phyloP scores from a whole-genome alignment of 805 yeast genomes.

The Lipomyces japonicus region DNA sequence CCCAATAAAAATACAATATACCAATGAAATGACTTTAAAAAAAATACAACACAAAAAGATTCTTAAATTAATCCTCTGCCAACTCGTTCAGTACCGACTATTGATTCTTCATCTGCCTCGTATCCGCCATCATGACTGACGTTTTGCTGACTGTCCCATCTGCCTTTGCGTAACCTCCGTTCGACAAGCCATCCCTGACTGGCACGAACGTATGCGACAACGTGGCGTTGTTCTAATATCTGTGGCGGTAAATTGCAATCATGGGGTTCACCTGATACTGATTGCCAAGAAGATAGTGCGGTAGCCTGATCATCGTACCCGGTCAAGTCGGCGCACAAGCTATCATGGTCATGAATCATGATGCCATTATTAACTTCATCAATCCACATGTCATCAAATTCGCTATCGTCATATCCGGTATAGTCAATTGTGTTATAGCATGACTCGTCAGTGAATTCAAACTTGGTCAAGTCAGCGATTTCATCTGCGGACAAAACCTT shows the following conservation, averaged over 20 bases:
- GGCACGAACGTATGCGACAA: conserved; percentile 26
- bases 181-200: conserved; percentile 28
- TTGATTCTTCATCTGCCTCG: conserved; percentile 7
- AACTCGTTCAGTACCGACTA: conserved; percentile 19
- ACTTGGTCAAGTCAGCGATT: conserved; percentile 17
- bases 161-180: conserved; percentile 19
- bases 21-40: neutral
- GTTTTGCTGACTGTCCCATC: neutral
- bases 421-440: too few species aligned
- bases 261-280: conserved; percentile 3
- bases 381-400: conserved; percentile 13
- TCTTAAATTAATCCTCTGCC: conserved; percentile 12
- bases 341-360: conserved; percentile 1
- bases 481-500: conserved; percentile 6
- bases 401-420: neutral
- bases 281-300: neutral
- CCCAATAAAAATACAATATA: too few species aligned
- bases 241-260: too few species aligned
- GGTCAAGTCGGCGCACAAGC: conserved; percentile 4
- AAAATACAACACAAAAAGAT: neutral
- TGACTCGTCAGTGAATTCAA: conserved; percentile 17
- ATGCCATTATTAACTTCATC: conserved; percentile 16
- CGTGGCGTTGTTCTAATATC: conserved; percentile 11
- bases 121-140: neutral
- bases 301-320: conserved; percentile 15